These are phyloP conservation scores for Cryphonectria carpinicola DNA, from an alignment of 2,329 filamentous ascomycete species.

Conservation along the genomic window DNA sequence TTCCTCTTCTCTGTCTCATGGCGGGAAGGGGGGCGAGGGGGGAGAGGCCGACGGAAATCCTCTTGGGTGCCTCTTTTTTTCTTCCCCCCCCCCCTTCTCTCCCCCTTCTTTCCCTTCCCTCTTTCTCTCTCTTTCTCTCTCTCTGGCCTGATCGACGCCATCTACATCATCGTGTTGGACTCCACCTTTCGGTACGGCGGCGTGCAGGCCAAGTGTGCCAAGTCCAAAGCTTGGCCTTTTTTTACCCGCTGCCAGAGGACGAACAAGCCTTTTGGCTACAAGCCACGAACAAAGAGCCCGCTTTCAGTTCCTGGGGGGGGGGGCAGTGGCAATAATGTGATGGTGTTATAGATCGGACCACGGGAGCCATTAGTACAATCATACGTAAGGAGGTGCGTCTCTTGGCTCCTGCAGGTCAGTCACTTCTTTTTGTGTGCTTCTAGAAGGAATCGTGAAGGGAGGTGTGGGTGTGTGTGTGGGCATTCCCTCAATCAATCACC, in stretches of 20 bases:
- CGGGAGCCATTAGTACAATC: not conserved
- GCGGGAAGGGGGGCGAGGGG: too few relatives aligned
- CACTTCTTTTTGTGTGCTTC: not conserved
- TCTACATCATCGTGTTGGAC: not conserved
- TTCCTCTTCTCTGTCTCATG: not conserved
- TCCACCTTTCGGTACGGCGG: not conserved
- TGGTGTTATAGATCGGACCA: not conserved
- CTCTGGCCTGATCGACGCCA: not conserved
- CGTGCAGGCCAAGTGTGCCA: not conserved
- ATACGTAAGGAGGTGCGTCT: not conserved
- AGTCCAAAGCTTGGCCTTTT: not conserved
- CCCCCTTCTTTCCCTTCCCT: not conserved
- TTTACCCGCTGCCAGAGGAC: not conserved
- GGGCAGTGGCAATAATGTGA: not conserved
- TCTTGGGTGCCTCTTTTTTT: not conserved
- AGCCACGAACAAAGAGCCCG: not conserved
- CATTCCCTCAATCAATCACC: not conserved
- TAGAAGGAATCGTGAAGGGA: slow-evolving; percentile 3
- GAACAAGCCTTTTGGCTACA: not conserved
- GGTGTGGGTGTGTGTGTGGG: not conserved
- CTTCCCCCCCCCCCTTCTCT: not conserved
- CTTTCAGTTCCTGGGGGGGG: not conserved
- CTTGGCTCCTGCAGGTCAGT: not conserved
- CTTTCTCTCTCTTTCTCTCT: not conserved
- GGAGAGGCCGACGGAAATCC: not conserved